Evolutionary conservation across 225 moss, liverwort and hornwort genomes (phyloP).

Genomic region (Straminergon stramineum): DNA sequence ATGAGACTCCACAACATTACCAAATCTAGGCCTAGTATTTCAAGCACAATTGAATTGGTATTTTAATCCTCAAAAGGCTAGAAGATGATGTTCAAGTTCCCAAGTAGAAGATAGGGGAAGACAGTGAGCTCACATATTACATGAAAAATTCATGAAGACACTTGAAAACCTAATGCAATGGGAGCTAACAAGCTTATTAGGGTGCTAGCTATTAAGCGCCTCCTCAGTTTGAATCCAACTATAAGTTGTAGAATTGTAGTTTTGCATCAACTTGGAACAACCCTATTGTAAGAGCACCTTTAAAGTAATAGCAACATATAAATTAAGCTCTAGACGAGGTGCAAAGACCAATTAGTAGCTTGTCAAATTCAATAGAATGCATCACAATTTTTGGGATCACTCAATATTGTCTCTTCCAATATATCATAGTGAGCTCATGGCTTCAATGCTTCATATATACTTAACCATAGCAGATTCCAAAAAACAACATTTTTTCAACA

Average conservation of each 20-base stretch:
- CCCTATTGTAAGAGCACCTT: not conserved
- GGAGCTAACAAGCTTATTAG: too few species aligned
- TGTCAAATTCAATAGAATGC: rapidly evolving
- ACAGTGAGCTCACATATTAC: rapidly evolving
- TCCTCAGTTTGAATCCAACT: not conserved
- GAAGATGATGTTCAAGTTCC: not conserved
- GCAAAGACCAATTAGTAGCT: not conserved
- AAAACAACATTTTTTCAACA: not conserved
- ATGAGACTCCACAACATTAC: not conserved
- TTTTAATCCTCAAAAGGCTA: not conserved
- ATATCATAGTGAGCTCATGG: rapidly evolving
- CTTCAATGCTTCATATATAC: not conserved
- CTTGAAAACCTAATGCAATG: not conserved
- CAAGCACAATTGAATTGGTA: not conserved
- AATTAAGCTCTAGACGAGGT: rapidly evolving
- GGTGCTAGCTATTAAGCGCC: too few species aligned
- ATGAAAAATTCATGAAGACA: not conserved
- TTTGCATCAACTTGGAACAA: not conserved
- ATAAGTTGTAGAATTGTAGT: not conserved
- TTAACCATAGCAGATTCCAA: rapidly evolving
- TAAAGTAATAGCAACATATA: not conserved
- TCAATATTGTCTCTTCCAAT: rapidly evolving
- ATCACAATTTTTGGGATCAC: not conserved
- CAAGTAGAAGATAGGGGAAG: not conserved
- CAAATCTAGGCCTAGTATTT: rapidly evolving